Evolutionary conservation across 805 yeast species (phyloP).

Genomic region (Candida glaebosa): DNA sequence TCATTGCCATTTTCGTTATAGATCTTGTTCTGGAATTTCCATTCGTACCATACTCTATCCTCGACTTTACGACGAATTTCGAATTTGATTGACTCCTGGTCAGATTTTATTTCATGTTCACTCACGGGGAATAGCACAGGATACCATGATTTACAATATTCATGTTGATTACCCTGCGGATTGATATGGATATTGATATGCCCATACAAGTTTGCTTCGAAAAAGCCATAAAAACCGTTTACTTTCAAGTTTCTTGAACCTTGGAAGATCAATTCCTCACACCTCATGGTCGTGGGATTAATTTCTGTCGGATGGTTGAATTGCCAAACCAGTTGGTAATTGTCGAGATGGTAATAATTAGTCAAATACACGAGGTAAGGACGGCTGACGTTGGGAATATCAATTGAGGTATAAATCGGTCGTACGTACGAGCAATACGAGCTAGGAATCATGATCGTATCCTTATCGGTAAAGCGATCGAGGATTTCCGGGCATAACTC

Average conservation of each 20-base stretch:
- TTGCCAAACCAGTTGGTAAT: slow-evolving; percentile 54
- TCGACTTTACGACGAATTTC: slow-evolving; percentile 9
- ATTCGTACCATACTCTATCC: slow-evolving; percentile 22
- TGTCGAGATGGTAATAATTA: slow-evolving; percentile 21
- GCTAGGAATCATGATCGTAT: slow-evolving; percentile 39
- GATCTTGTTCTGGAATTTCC: slow-evolving; percentile 17
- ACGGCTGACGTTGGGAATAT: slow-evolving; percentile 5
- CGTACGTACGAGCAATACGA: slow-evolving; percentile 57
- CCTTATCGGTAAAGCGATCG: slow-evolving; percentile 35
- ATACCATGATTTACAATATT: slow-evolving; percentile 34
- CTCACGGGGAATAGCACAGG: slow-evolving; percentile 34
- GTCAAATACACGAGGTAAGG: slow-evolving; percentile 23
- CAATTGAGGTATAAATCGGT: slow-evolving; percentile 59
- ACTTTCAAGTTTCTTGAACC: slow-evolving; percentile 19
- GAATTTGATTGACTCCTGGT: slow-evolving; percentile 11
- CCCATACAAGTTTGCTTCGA: slow-evolving; percentile 64
- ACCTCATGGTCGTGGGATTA: neutral
- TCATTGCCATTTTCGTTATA: slow-evolving; percentile 18
- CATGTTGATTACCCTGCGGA: slow-evolving; percentile 22
- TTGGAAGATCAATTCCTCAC: neutral
- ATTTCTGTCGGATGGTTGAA: slow-evolving; percentile 48
- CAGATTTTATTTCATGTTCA: slow-evolving; percentile 5
- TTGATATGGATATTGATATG: slow-evolving; percentile 52
- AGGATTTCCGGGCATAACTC: slow-evolving; percentile 83
- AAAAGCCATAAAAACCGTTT: slow-evolving; percentile 76